Evolutionary conservation across 805 yeast species (phyloP).

Genomic region (Metschnikowia koreensis): DNA sequence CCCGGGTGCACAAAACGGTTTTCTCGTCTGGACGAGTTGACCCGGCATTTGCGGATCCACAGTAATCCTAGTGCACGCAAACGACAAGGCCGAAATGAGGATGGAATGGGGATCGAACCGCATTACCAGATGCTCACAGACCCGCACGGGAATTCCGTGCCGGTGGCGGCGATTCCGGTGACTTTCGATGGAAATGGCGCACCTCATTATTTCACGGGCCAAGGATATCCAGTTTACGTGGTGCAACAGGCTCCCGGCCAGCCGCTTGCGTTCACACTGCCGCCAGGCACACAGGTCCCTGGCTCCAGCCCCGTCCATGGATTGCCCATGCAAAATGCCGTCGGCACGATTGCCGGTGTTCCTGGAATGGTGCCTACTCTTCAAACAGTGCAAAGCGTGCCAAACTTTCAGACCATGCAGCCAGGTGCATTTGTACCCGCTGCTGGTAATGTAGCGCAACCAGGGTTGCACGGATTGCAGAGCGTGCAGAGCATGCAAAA

Average conservation of each 20-base stretch:
- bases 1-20: slow-evolving; percentile 84
- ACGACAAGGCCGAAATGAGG: slow-evolving; percentile 11
- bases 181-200: slow-evolving; percentile 33
- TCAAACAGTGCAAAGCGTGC: slow-evolving; percentile 9
- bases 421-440: slow-evolving; percentile 1
- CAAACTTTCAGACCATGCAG: slow-evolving; percentile 8
- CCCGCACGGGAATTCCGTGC: slow-evolving; percentile 7
- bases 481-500: background rate
- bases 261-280: slow-evolving; percentile 13
- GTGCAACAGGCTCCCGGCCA: slow-evolving; percentile 23
- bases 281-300: background rate
- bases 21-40: slow-evolving; percentile 79
- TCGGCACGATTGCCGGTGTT: background rate
- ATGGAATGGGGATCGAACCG: slow-evolving; percentile 5
- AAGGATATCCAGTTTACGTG: slow-evolving; percentile 37
- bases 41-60: slow-evolving; percentile 83
- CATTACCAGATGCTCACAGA: slow-evolving; percentile 6
- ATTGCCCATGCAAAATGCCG: background rate
- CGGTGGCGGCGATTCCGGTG: slow-evolving; percentile 25
- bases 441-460: background rate
- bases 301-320: no score
- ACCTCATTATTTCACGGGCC: slow-evolving; percentile 27
- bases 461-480: background rate
- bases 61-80: slow-evolving; percentile 44
- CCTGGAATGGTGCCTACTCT: background rate